Evolutionary conservation across 495 filamentous ascomycete species (phyloP).

Genomic region (Penicillium mononematosum): DNA sequence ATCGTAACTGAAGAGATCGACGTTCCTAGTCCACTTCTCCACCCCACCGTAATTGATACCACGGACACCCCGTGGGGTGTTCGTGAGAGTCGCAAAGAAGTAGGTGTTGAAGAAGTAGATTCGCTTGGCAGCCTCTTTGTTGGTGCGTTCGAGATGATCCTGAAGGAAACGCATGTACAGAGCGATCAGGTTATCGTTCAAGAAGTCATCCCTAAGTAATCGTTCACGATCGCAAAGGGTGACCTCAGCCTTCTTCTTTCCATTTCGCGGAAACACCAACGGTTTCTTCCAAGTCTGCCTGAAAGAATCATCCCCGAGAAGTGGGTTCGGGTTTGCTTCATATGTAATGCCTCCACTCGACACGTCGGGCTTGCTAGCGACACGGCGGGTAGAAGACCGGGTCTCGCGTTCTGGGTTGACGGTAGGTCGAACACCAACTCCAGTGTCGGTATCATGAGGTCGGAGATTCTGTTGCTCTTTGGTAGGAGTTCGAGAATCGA

Average conservation of each 20-base stretch:
- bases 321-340: conserved; percentile 8
- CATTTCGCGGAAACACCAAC: conserved; percentile 66
- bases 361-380: background rate
- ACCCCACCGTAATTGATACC: conserved; percentile 78
- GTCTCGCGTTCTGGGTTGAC: conserved; percentile 24
- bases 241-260: conserved; percentile 71
- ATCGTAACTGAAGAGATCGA: conserved; percentile 82
- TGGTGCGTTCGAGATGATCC: conserved; percentile 55
- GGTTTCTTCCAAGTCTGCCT: conserved; percentile 48
- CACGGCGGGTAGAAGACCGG: conserved; percentile 34
- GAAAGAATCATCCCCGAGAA: conserved; percentile 16
- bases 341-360: conserved; percentile 9
- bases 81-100: conserved; percentile 77
- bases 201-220: conserved; percentile 77
- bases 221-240: conserved; percentile 75
- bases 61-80: conserved; percentile 51
- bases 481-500: conserved; percentile 1
- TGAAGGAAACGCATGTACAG: conserved; percentile 83
- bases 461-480: conserved; percentile 5
- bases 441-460: conserved; percentile 9
- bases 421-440: conserved; percentile 23
- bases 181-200: conserved; percentile 89
- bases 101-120: conserved; percentile 91
- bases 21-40: conserved; percentile 81
- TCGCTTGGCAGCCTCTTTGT: conserved; percentile 56